These are phyloP conservation scores for Cercospora sojina DNA, from an alignment of 2,329 filamentous ascomycete genomes.

Conservation along the genomic window DNA sequence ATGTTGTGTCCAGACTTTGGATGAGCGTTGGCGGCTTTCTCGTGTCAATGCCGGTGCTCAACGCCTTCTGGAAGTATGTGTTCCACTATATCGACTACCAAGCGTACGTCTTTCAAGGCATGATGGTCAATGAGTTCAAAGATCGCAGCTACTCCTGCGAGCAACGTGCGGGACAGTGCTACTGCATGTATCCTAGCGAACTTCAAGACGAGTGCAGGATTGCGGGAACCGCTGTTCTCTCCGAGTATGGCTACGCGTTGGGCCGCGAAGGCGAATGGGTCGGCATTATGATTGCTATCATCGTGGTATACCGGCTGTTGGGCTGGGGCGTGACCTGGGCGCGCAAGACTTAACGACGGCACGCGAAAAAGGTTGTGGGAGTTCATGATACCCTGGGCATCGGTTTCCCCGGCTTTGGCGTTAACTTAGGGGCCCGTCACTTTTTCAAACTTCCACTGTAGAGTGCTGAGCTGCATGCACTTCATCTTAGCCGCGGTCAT, in stretches of 20 bases:
- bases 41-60: slow-evolving; percentile 68
- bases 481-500: background rate
- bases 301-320: slow-evolving; percentile 66
- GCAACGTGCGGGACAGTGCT: slow-evolving; percentile 45
- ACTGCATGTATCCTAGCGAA: slow-evolving; percentile 68
- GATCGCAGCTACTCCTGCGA: slow-evolving; percentile 61
- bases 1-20: slow-evolving; percentile 57
- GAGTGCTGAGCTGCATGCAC: background rate
- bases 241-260: slow-evolving; percentile 64
- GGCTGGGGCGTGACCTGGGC: slow-evolving; percentile 55
- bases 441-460: background rate
- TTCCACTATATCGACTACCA: slow-evolving; percentile 91
- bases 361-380: background rate
- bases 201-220: slow-evolving; percentile 65
- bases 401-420: background rate
- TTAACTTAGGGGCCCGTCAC: background rate
- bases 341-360: slow-evolving; percentile 19
- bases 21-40: slow-evolving; percentile 85
- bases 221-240: slow-evolving; percentile 65
- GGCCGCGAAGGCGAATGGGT: slow-evolving; percentile 64
- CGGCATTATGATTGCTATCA: slow-evolving; percentile 72
- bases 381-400: slow-evolving; percentile 1
- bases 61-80: slow-evolving; percentile 81
- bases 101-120: slow-evolving; percentile 80
- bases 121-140: slow-evolving; percentile 89